Conservation (phyloP, 2,329 filamentous ascomycete genomes). For the Clarireedia homoeocarpa region DNA sequence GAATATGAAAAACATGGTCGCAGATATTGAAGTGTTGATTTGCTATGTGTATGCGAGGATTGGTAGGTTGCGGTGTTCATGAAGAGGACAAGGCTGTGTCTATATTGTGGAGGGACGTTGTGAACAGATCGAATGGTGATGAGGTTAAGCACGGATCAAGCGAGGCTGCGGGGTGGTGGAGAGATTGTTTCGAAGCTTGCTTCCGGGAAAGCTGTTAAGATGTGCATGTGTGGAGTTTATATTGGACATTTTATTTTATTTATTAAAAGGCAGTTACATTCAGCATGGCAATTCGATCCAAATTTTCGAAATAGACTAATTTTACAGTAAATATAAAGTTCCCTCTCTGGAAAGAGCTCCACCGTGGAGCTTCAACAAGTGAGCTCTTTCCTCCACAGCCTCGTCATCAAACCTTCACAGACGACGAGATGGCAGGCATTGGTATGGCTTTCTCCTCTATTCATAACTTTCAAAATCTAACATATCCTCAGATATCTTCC, state of each 20-base stretch:
- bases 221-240: neutral
- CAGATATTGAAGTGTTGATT: slow-evolving; percentile 1
- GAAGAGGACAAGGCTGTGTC: slow-evolving; percentile 6
- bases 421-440: slow-evolving; percentile 21
- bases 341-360: neutral
- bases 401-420: neutral
- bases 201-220: too few species aligned
- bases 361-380: neutral
- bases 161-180: neutral
- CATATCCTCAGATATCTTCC: slow-evolving; percentile 34
- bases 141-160: neutral
- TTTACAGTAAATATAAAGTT: neutral
- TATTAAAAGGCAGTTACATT: too few species aligned
- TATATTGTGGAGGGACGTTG: neutral
- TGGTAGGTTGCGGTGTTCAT: slow-evolving; percentile 10
- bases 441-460: slow-evolving; percentile 13
- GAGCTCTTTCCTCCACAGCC: neutral
- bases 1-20: slow-evolving; percentile 54
- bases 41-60: neutral
- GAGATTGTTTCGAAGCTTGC: neutral
- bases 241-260: neutral
- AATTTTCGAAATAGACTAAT: neutral
- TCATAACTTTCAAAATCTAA: neutral
- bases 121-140: neutral
- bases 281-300: neutral